Evolutionary conservation across 106 monocot species (phyloP).

Genomic region (Posidonia australis): DNA sequence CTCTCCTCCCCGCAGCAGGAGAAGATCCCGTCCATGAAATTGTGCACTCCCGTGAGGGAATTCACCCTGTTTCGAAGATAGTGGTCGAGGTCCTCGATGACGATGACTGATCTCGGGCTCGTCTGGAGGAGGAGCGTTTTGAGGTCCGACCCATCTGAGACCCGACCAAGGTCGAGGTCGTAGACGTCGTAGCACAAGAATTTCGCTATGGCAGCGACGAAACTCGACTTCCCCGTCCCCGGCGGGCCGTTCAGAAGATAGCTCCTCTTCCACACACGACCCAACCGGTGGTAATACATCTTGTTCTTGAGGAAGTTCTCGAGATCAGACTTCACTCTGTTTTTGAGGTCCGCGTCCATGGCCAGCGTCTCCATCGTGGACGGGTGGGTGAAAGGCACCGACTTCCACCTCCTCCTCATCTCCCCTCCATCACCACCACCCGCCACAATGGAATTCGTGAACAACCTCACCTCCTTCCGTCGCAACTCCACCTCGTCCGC

Average conservation of each 20-base stretch:
- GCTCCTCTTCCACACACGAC: constrained; percentile 59
- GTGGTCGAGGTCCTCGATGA: constrained; percentile 57
- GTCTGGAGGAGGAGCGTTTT: constrained; percentile 37
- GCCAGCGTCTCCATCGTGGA: constrained; percentile 49
- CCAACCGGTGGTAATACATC: constrained; percentile 48
- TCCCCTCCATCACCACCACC: background rate
- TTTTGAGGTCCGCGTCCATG: constrained; percentile 51
- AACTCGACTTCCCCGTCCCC: constrained; percentile 68
- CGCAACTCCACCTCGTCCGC: constrained; percentile 35
- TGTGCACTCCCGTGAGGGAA: constrained; percentile 13
- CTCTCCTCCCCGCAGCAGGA: constrained; percentile 68
- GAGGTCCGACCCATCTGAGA: constrained; percentile 29
- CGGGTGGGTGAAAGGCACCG: constrained; percentile 47
- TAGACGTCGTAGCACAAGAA: constrained; percentile 60
- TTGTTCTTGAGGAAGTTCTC: constrained; percentile 44
- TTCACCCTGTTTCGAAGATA: constrained; percentile 14
- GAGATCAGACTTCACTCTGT: constrained; percentile 35
- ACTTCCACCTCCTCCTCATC: constrained; percentile 18
- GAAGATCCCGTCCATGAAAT: constrained; percentile 62
- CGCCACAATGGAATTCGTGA: constrained; percentile 9
- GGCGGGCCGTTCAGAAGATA: constrained; percentile 63
- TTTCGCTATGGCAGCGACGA: constrained; percentile 60
- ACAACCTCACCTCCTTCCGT: constrained; percentile 36
- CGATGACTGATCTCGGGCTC: constrained; percentile 47
- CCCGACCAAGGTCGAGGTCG: constrained; percentile 39